A percentile compares a stretch with the other conserved stretches of the same genome.
Conservation (phyloP, 257 asterid species). For the Solanum tarijense region DNA sequence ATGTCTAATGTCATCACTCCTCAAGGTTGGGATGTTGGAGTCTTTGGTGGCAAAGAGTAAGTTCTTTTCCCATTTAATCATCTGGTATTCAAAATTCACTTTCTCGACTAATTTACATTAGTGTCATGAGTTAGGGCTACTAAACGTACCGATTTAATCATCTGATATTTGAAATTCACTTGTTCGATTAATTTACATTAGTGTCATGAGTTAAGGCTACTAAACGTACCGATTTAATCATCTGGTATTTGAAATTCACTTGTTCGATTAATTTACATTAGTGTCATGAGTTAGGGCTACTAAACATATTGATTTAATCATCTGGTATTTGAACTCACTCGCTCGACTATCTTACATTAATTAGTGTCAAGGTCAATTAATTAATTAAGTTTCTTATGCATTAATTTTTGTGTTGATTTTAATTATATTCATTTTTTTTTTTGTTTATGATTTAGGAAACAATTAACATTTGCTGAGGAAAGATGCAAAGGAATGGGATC, state of each 20-base stretch:
- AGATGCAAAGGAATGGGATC: constrained; percentile 50
- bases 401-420: background rate
- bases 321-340: too few species aligned
- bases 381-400: background rate
- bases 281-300: background rate
- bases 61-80: background rate
- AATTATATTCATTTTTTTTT: background rate
- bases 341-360: too few species aligned
- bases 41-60: constrained; percentile 26
- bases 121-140: background rate
- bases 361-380: too few species aligned
- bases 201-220: background rate
- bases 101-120: too few species aligned
- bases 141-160: background rate
- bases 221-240: background rate
- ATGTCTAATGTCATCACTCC: constrained; percentile 41
- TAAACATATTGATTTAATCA: background rate
- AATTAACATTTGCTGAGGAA: constrained; percentile 48
- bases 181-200: too few species aligned
- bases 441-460: constrained; percentile 16
- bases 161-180: too few species aligned
- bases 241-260: too few species aligned
- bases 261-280: too few species aligned
- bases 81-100: too few species aligned
- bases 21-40: constrained; percentile 54